Evolutionary conservation across 345 rosid genomes (phyloP).

Genomic region (Boechera retrofracta): DNA sequence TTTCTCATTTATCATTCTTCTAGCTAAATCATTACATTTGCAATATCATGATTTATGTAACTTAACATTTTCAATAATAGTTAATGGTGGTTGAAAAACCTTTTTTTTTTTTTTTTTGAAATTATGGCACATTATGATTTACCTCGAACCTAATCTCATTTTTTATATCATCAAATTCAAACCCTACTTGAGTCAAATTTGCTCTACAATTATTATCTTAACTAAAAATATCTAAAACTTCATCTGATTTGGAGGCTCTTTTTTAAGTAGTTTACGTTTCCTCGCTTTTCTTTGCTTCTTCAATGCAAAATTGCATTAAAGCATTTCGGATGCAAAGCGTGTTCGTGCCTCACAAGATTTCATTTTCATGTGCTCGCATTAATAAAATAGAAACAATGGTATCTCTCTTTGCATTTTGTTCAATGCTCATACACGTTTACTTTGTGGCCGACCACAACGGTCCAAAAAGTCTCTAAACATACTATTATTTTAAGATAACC

Average conservation of each 20-base stretch:
- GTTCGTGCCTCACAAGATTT: conserved; percentile 32
- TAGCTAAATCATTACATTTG: background rate
- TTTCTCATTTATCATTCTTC: background rate
- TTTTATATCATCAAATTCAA: background rate
- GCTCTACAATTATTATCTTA: background rate
- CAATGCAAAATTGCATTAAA: conserved; percentile 24
- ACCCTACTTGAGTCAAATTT: background rate
- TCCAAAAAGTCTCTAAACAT: conserved; percentile 6
- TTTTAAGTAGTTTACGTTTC: background rate
- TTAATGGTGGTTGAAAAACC: background rate
- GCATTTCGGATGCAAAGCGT: conserved; percentile 42
- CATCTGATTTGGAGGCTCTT: background rate
- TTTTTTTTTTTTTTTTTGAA: background rate
- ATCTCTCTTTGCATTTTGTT: conserved; percentile 24
- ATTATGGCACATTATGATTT: background rate
- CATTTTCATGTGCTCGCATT: conserved; percentile 30
- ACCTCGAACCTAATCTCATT: background rate
- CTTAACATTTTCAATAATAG: background rate
- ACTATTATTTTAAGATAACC: background rate
- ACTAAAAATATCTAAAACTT: background rate
- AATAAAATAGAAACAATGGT: conserved; percentile 4
- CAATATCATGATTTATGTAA: background rate
- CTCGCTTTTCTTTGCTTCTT: conserved; percentile 30
- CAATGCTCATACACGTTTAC: conserved; percentile 38
- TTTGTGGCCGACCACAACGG: conserved; percentile 44